Conservation (phyloP, 2,329 filamentous ascomycete species). For the Fusarium torreyae region DNA sequence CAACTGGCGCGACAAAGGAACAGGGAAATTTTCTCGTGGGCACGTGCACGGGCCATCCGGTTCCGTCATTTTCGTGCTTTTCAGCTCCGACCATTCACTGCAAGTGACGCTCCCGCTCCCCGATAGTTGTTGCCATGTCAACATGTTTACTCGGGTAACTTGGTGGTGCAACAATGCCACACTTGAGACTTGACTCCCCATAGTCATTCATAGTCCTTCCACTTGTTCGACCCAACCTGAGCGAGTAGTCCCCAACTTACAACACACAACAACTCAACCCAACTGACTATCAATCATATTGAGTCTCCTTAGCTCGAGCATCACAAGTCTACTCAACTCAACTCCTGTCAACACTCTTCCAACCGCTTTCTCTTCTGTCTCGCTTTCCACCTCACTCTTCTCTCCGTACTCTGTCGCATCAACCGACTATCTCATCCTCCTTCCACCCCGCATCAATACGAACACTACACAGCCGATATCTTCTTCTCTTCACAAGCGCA, state of each 20-base stretch:
- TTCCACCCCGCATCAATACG: conserved; percentile 41
- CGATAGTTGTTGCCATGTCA: conserved; percentile 54
- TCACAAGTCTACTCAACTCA: conserved; percentile 15
- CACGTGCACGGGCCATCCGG: conserved; percentile 45
- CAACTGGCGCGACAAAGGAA: conserved; percentile 18
- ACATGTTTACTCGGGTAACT: conserved; percentile 54
- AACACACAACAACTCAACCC: conserved; percentile 35
- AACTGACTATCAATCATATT: conserved; percentile 17
- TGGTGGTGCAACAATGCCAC: conserved; percentile 48
- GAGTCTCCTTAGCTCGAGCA: conserved; percentile 22
- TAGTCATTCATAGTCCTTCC: conserved; percentile 45
- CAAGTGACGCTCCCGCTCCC: conserved; percentile 8
- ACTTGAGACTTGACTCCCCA: conserved; percentile 46
- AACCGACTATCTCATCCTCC: conserved; percentile 22
- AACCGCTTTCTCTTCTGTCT: conserved; percentile 15
- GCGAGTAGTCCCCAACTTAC: conserved; percentile 37
- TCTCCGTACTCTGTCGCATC: conserved; percentile 36
- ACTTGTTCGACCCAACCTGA: conserved; percentile 24
- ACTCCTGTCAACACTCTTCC: not conserved
- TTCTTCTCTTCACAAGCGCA: conserved; percentile 12
- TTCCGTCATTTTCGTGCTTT: conserved; percentile 25
- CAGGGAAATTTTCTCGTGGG: conserved; percentile 42
- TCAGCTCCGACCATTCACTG: conserved; percentile 29
- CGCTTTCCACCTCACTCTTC: conserved; percentile 8
- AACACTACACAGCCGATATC: conserved; percentile 17